Conservation (phyloP, 1,284 basidiomycete species). For the Xerocomus minutiporus region DNA sequence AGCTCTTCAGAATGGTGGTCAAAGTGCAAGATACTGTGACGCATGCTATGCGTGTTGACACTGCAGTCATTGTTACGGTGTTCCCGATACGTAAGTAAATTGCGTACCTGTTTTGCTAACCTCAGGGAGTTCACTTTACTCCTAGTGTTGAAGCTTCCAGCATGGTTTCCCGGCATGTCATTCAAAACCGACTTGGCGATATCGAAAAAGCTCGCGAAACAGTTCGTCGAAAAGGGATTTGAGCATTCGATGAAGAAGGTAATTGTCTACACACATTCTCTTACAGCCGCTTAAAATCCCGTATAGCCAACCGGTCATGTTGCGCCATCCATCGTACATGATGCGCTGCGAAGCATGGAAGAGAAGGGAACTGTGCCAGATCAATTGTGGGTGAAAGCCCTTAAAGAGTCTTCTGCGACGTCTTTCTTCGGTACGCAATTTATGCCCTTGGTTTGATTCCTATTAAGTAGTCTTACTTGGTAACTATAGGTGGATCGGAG, state of each 20-base stretch:
- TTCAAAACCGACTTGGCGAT: constrained; percentile 3
- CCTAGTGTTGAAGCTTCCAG: constrained; percentile 8
- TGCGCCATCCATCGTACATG: constrained; percentile 11
- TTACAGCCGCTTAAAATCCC: not conserved
- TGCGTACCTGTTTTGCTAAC: not conserved
- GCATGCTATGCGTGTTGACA: constrained; percentile 3
- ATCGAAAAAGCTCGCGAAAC: not conserved
- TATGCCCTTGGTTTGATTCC: not conserved
- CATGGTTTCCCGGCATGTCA: constrained; percentile 15
- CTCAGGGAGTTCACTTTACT: not conserved
- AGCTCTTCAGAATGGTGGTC: constrained; percentile 1
- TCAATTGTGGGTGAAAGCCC: not conserved
- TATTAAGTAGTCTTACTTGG: not conserved
- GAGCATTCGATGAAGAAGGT: constrained; percentile 3
- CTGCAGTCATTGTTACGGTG: not conserved
- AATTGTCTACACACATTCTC: not conserved
- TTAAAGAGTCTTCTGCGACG: constrained; percentile 13
- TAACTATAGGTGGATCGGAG: constrained; percentile 11
- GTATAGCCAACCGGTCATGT: not conserved
- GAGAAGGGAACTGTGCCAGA: not conserved
- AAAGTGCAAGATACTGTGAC: constrained; percentile 2
- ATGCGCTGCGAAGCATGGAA: constrained; percentile 4
- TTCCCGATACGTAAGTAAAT: constrained; percentile 13
- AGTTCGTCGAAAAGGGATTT: constrained; percentile 8
- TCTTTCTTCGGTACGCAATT: constrained; percentile 10